Evolutionary conservation across 805 yeast genomes (phyloP), one percentile per base, ranked within the genome.

Genomic region (Kazachstania bromeliacearum): DNA sequence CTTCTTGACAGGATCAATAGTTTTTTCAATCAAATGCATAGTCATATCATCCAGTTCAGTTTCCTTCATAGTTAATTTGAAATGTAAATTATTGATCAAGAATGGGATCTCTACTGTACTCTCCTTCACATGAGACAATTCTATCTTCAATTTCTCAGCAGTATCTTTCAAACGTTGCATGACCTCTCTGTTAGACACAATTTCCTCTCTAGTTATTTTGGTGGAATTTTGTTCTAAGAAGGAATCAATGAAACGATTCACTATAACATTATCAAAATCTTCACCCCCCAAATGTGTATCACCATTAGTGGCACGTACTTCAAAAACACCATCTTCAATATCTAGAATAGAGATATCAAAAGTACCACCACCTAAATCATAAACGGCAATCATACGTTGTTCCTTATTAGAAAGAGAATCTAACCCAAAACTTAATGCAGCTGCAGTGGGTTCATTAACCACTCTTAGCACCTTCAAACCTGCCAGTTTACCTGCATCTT

Each of bases 251-350:
- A 82, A 75, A 60, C 76, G 62, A 27, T 68, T 58, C 46, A 74
- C 64, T 15, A 82, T 62, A 35, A 80, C 65, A 47, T 75, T 77
- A 62, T 82, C 94, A 56, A 81, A 79, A 62, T 82, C 94, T 59
- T 82, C 89, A 42, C 94, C 94, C 48, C 94, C 94, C 47, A 82
- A 67, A 62, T 80, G 89, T 15, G 89, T 80, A 58, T 82, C 80
- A 48, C 94, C 94, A 55, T 81, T 80, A 23, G 94, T 82, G 32
- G 89, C 79, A 48, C 82, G 67, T 15, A 82, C 92, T 59, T 81
- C 88, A 55, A 82, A 81, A 10, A 82, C 84, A 43, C 87, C 85
- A 47, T 75, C 82, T 50, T 79, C 89, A 40, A 82, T 80, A 47
- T 81, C 85, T 44, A 82, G 63, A 39, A 82, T 68, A 12, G 89